Evolutionary conservation across 805 yeast genomes (phyloP).

Genomic region (Teunomyces cretensis): DNA sequence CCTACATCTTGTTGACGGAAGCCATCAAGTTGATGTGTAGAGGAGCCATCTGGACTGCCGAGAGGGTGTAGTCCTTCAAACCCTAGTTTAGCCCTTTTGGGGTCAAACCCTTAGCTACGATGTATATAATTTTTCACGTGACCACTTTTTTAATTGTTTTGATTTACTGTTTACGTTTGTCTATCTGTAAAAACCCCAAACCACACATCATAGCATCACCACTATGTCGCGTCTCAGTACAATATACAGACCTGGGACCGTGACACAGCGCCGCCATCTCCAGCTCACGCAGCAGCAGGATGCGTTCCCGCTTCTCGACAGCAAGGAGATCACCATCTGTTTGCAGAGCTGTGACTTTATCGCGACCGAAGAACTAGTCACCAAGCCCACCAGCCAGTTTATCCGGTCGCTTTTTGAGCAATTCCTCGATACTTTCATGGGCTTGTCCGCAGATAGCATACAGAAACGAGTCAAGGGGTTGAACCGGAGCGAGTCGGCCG

Average conservation of each 20-base stretch:
- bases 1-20: conserved; percentile 86
- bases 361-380: conserved; percentile 58
- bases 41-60: conserved; percentile 91
- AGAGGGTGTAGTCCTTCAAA: conserved; percentile 52
- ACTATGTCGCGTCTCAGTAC: conserved; percentile 33
- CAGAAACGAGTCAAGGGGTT: conserved; percentile 18
- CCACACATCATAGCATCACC: neutral
- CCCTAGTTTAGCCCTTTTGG: too few relatives aligned
- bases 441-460: conserved; percentile 39
- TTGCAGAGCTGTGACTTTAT: conserved; percentile 60
- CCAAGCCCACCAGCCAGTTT: conserved; percentile 57
- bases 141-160: neutral
- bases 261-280: conserved; percentile 16
- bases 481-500: conserved; percentile 8
- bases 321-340: conserved; percentile 57
- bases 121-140: too few relatives aligned
- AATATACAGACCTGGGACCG: conserved; percentile 25
- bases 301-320: conserved; percentile 62
- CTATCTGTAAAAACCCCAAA: neutral
- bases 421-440: conserved; percentile 59
- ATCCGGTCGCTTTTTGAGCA: conserved; percentile 57
- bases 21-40: conserved; percentile 78
- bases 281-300: conserved; percentile 36
- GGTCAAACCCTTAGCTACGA: too few relatives aligned
- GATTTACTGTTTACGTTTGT: conserved; percentile 3